Percentiles rank a stretch among this genome's conserved stretches.
These are phyloP conservation scores for Daucus carota DNA, from an alignment of 129 eudicot genomes.

Conservation along the genomic window DNA sequence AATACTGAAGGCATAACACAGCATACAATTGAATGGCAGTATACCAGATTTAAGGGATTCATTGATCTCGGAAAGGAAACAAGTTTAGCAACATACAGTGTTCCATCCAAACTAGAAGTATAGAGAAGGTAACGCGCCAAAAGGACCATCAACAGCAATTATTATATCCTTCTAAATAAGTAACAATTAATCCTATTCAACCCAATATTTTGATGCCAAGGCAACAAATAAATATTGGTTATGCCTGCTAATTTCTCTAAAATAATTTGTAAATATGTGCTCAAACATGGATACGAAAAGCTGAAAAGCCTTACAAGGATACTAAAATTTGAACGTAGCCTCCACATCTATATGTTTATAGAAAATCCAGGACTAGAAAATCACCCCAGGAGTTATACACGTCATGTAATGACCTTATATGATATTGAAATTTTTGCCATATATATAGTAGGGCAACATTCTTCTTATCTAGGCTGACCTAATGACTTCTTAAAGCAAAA, in stretches of 20 bases:
- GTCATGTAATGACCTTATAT: neutral
- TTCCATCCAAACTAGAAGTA: neutral
- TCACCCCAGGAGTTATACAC: neutral
- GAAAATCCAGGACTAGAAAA: neutral
- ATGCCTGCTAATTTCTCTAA: neutral
- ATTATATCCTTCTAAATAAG: neutral
- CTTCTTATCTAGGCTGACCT: neutral
- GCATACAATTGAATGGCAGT: no score
- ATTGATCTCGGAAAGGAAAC: neutral
- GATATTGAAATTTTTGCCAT: neutral
- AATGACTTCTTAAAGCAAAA: neutral
- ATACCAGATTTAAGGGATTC: neutral
- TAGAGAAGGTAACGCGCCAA: neutral
- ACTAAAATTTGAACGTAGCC: neutral
- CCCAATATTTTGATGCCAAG: neutral
- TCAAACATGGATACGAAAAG: neutral
- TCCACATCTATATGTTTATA: neutral
- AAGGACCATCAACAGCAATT: neutral
- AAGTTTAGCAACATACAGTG: neutral
- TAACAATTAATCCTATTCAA: neutral
- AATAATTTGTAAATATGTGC: neutral
- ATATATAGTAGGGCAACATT: neutral
- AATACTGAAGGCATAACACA: no score
- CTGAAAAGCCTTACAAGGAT: neutral
- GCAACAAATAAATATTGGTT: neutral